Evolutionary conservation across 331 rosid species (phyloP).

Genomic region (Spiraea crenata): DNA sequence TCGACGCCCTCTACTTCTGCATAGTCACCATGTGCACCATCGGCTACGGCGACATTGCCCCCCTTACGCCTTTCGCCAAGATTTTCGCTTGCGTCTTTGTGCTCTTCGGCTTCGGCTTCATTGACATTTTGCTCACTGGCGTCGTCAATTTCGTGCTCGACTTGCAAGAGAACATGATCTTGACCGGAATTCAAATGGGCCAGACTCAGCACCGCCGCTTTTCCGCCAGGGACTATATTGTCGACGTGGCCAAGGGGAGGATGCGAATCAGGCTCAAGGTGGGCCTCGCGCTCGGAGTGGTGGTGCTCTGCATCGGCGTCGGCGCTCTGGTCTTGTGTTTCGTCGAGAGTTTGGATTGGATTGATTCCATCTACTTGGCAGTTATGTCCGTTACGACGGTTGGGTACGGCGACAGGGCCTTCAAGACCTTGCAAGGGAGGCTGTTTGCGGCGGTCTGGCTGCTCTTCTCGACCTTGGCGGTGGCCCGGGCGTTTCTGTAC

Average conservation of each 20-base stretch:
- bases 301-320: conserved; percentile 65
- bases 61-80: conserved; percentile 51
- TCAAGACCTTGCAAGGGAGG: conserved; percentile 64
- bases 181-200: conserved; percentile 49
- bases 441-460: conserved; percentile 79
- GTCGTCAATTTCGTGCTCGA: conserved; percentile 72
- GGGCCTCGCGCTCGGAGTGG: conserved; percentile 81
- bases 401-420: conserved; percentile 81
- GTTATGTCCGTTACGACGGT: conserved; percentile 87
- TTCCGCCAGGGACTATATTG: conserved; percentile 55
- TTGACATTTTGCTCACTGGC: conserved; percentile 68
- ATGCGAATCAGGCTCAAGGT: conserved; percentile 86
- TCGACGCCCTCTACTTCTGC: conserved; percentile 78
- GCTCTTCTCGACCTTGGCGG: conserved; percentile 67
- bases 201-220: conserved; percentile 33
- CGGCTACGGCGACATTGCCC: conserved; percentile 85
- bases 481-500: conserved; percentile 71
- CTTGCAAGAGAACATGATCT: conserved; percentile 60
- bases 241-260: conserved; percentile 82
- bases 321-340: conserved; percentile 60
- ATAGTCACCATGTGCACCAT: conserved; percentile 87
- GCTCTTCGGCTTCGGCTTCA: conserved; percentile 79
- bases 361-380: conserved; percentile 68
- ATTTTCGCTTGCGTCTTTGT: conserved; percentile 68
- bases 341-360: conserved; percentile 57